phyloP scores from a whole-genome alignment of 2,329 filamentous ascomycete genomes.

The Hypomyces perniciosus region DNA sequence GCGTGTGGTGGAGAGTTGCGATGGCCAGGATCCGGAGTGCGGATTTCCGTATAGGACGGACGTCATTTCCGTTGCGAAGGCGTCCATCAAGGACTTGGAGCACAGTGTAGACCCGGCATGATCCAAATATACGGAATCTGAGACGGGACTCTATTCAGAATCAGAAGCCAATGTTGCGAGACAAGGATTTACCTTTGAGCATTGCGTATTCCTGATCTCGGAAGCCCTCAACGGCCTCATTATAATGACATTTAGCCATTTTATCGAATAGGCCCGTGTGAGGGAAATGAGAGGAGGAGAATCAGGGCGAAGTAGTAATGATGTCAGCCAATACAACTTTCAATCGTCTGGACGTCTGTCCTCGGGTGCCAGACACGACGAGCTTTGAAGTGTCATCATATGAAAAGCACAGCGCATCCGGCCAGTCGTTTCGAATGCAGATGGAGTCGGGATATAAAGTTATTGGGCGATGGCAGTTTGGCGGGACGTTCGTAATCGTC shows the following conservation, averaged over 20 bases:
- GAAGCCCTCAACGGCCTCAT: constrained; percentile 52
- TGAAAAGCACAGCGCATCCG: neutral
- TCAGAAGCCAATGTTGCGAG: neutral
- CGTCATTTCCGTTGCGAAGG: constrained; percentile 73
- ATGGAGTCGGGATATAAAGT: neutral
- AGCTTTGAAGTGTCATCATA: neutral
- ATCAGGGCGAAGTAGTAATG: neutral
- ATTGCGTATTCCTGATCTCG: constrained; percentile 61
- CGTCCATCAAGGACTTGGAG: constrained; percentile 72
- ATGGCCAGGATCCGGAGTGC: constrained; percentile 78
- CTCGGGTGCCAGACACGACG: neutral
- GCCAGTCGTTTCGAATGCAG: neutral
- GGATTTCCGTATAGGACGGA: constrained; percentile 82
- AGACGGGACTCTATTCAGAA: neutral
- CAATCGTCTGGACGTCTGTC: neutral
- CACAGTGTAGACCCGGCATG: constrained; percentile 91
- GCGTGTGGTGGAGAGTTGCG: constrained; percentile 66
- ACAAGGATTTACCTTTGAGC: constrained; percentile 49
- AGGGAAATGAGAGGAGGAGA: neutral
- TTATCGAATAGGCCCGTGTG: neutral
- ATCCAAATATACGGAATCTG: constrained; percentile 77
- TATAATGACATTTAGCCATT: constrained; percentile 37
- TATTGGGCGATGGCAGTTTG: neutral
- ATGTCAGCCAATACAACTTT: neutral
- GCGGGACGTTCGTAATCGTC: neutral